Percentiles rank a stretch among this genome's conserved stretches.
phyloP scores from a whole-genome alignment of 306 rosid genomes.

The Elaeagnus macrophylla region DNA sequence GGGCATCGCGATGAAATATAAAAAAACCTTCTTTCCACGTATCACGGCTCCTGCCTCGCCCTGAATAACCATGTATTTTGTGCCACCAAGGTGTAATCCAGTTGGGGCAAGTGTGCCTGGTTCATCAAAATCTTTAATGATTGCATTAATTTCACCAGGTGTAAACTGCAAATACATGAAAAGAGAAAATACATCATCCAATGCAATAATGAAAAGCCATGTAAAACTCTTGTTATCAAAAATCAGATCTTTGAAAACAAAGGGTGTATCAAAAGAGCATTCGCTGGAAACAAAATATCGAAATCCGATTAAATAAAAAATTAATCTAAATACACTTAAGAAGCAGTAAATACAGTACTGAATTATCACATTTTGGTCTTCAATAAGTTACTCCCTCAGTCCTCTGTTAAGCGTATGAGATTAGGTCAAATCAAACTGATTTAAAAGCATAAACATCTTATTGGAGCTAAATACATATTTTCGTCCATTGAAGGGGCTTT shows the following conservation, averaged over 20 bases:
- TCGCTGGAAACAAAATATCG: background rate
- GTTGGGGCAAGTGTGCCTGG: slow-evolving; percentile 53
- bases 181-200: background rate
- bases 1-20: slow-evolving; percentile 4
- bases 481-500: too few species aligned
- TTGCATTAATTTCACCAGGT: slow-evolving; percentile 35
- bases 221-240: background rate
- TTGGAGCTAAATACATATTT: too few species aligned
- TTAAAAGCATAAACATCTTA: too few species aligned
- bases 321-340: too few species aligned
- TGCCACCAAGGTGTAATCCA: slow-evolving; percentile 44
- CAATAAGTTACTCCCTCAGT: too few species aligned
- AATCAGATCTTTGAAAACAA: background rate
- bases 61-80: slow-evolving; percentile 56
- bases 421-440: too few species aligned
- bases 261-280: background rate
- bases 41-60: slow-evolving; percentile 50
- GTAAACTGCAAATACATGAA: slow-evolving; percentile 24
- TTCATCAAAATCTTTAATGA: slow-evolving; percentile 40
- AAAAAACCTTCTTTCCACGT: slow-evolving; percentile 50
- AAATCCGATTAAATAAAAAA: background rate
- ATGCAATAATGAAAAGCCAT: background rate
- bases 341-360: too few species aligned
- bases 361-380: too few species aligned
- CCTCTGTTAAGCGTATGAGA: too few species aligned